Conservation (phyloP, 768 basidiomycete genomes). For the Suillus placidus region DNA sequence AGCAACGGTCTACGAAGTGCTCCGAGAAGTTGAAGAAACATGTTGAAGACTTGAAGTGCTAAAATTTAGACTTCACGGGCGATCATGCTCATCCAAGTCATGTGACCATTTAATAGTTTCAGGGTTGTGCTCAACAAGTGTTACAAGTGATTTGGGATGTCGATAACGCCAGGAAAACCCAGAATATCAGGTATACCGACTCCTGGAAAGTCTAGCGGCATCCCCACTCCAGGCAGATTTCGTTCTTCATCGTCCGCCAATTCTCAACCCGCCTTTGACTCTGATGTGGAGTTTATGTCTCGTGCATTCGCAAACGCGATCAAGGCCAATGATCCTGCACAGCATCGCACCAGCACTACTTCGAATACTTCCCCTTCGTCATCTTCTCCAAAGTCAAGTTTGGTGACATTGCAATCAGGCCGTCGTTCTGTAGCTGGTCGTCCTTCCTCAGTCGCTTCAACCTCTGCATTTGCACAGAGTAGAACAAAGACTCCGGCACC, state of each 20-base stretch:
- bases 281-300: slow-evolving; percentile 61
- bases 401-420: slow-evolving; percentile 46
- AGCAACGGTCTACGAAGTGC: slow-evolving; percentile 1
- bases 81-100: slow-evolving; percentile 4
- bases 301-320: slow-evolving; percentile 81
- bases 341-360: slow-evolving; percentile 53
- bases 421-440: slow-evolving; percentile 54
- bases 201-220: slow-evolving; percentile 49
- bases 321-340: slow-evolving; percentile 77
- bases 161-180: slow-evolving; percentile 46
- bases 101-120: slow-evolving; percentile 2
- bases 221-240: slow-evolving; percentile 73
- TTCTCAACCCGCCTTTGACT: slow-evolving; percentile 33
- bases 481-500: slow-evolving; percentile 56
- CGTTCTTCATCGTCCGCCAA: slow-evolving; percentile 64
- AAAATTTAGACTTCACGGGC: not conserved
- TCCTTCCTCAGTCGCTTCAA: slow-evolving; percentile 64
- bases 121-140: slow-evolving; percentile 4
- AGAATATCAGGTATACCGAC: slow-evolving; percentile 49
- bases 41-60: not conserved
- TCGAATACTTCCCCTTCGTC: slow-evolving; percentile 45
- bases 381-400: slow-evolving; percentile 46
- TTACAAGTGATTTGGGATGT: slow-evolving; percentile 24
- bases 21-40: slow-evolving; percentile 5
- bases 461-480: slow-evolving; percentile 44